Evolutionary conservation across 164 flowering plant species (phyloP), one percentile per base, ranked within the genome.

Genomic region (Piper betle): DNA sequence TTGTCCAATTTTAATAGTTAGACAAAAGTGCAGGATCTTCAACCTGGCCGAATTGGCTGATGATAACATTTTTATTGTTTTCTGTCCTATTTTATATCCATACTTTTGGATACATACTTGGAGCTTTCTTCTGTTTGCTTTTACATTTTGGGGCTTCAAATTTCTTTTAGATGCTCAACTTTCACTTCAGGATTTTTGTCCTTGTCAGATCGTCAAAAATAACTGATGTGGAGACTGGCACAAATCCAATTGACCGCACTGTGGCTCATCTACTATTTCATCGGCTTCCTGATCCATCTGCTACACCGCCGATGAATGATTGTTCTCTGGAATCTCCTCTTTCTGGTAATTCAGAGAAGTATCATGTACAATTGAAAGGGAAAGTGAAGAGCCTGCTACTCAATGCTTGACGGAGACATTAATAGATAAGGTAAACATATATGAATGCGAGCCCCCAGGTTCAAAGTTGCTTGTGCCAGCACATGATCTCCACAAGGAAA

Each of bases 181-280:
- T 5, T 37, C 16, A 37, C 46, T 16, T 3, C 33, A 38, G n/a
- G 16, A 42, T 39, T 57, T 39, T 13, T 43, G n/a, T 64, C 12
- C 33, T 15, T 60, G 64, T 61, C 79, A 87, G 94, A 64, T 69
- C 68, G 52, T 61, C 64, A 20, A 62, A 71, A 67, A 67, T 69
- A 39, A 63, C 66, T 19, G 84, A 80, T 60, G 68, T 60, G 18
- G 98, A 92, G 79, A 84, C 85, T 33, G 84, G 82, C 65, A 92
- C 96, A 39, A 92, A 92, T 66, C 84, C 87, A 10, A 81, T 85
- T 67, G 98, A 92, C 65, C 82, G 96, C 15, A 72, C 73, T 1
- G 91, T 92, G 48, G 95, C 95, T 53, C 93, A 85, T 75, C 72
- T 92, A 72, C 89, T 92, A 53, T 92, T 92, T 73, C 85, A 85